Evolutionary conservation across 768 basidiomycete genomes (phyloP), one percentile per base, ranked within the genome.

Genomic region (Crassisporium funariophilum): DNA sequence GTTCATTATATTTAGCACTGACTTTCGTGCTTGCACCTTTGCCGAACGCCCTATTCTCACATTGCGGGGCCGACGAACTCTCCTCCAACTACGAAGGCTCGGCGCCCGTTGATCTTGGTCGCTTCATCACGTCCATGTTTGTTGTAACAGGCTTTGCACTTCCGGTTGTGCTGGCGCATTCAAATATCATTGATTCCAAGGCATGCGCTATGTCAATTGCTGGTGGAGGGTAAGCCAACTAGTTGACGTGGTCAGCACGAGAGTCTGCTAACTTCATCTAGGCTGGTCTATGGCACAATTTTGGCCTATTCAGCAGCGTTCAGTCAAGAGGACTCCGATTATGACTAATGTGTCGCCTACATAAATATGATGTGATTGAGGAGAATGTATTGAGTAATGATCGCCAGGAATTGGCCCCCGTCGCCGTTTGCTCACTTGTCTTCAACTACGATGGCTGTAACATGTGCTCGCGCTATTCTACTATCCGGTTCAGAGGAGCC

Each of bases 21-120:
- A 95, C 86, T 15, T 99, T 98, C 67, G 89, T 98, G 24, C 76
- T 98, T 57, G 97, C 97, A 1, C 97, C 97, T 17, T 74, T 98
- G 15, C 97, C 97, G 3, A 99, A 99, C 62, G 89, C 92, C 11
- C 60, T 98, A 36, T 98, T 94, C 65, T 75, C 91, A n/a, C 86
- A 94, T 66, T 97, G 94, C 66, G 91, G 88, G 39, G 78, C 78
- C 9, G 95, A 97, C 63, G 94, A 98, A 57, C 87, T 95, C 64
- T 80, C 88, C 2, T 73, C 85, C 23, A 86, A 84, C 50, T 88
- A 88, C 64, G 84, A 84, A 41, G 73, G 74, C 50, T 69, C 83
- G 9, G 83, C 84, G 29, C 78, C 89, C 25, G 67, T 91, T 37
- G 97, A 98, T 72, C 79, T 98, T 25, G 97, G 95, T 24, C 88